Evolutionary conservation across 768 basidiomycete species (phyloP).

Genomic region (Phlebiopsis flavidoalba): DNA sequence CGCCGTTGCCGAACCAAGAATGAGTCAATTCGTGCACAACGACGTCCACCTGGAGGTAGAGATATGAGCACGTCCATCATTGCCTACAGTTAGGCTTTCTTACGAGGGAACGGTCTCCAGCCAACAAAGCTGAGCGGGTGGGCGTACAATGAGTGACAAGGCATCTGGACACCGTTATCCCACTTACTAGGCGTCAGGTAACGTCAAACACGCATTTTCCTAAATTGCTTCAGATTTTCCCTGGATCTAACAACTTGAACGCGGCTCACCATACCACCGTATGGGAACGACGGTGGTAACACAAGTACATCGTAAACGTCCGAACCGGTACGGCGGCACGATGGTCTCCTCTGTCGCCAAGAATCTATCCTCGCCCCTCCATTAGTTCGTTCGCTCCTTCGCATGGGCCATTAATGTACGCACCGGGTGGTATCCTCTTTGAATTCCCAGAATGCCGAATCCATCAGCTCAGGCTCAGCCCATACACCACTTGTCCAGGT

Average conservation of each 20-base stretch:
- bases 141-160: background rate
- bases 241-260: background rate
- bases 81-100: background rate
- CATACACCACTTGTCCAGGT: slow-evolving; percentile 84
- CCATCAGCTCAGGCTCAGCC: slow-evolving; percentile 84
- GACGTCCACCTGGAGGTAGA: slow-evolving; percentile 51
- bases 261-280: slow-evolving; percentile 73
- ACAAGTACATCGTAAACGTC: slow-evolving; percentile 88
- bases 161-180: background rate
- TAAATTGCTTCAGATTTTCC: slow-evolving; percentile 21
- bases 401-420: slow-evolving; percentile 1
- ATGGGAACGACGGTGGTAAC: slow-evolving; percentile 89
- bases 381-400: background rate
- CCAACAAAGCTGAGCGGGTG: slow-evolving; percentile 56
- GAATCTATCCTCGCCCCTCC: slow-evolving; percentile 43
- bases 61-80: background rate
- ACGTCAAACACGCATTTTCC: slow-evolving; percentile 89
- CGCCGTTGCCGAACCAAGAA: slow-evolving; percentile 91
- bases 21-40: slow-evolving; percentile 85
- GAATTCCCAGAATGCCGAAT: slow-evolving; percentile 83
- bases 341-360: slow-evolving; percentile 72
- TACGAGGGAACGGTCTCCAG: slow-evolving; percentile 77
- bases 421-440: slow-evolving; percentile 78
- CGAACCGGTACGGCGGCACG: slow-evolving; percentile 73
- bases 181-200: slow-evolving; percentile 78